Conservation (phyloP, 2,329 filamentous ascomycete species). For the Aspergillus phoenicis region DNA sequence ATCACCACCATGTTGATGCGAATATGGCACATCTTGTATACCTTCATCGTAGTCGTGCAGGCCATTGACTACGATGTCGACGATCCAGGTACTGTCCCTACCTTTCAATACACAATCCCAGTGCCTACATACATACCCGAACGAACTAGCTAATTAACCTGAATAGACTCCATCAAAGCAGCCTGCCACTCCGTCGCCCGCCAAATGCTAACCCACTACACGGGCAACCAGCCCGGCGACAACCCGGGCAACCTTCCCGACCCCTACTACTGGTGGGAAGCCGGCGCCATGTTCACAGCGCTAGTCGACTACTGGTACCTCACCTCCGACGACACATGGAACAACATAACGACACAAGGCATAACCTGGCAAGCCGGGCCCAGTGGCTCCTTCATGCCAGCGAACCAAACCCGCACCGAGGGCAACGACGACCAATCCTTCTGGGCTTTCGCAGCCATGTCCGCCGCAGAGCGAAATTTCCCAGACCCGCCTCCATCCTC, state of each 20-base stretch:
- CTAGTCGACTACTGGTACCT: conserved; percentile 49
- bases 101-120: not conserved
- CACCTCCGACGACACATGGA: conserved; percentile 46
- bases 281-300: conserved; percentile 46
- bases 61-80: conserved; percentile 21
- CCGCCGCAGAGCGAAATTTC: conserved; percentile 54
- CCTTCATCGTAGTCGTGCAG: conserved; percentile 15
- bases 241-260: conserved; percentile 54
- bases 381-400: conserved; percentile 44
- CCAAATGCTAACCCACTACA: conserved; percentile 57
- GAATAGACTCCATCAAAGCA: conserved; percentile 49
- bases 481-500: conserved; percentile 48
- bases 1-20: conserved; percentile 16
- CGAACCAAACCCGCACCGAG: conserved; percentile 46
- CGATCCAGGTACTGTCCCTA: conserved; percentile 12
- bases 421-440: conserved; percentile 63
- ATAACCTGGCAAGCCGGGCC: conserved; percentile 43
- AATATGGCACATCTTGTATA: conserved; percentile 18
- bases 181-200: conserved; percentile 49
- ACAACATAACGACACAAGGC: conserved; percentile 39
- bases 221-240: conserved; percentile 50
- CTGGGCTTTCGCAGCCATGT: conserved; percentile 60
- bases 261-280: conserved; percentile 53
- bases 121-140: not conserved
- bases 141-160: not conserved